Conservation (phyloP, 2,329 filamentous ascomycete genomes). For the Fusarium sulawesiense region DNA sequence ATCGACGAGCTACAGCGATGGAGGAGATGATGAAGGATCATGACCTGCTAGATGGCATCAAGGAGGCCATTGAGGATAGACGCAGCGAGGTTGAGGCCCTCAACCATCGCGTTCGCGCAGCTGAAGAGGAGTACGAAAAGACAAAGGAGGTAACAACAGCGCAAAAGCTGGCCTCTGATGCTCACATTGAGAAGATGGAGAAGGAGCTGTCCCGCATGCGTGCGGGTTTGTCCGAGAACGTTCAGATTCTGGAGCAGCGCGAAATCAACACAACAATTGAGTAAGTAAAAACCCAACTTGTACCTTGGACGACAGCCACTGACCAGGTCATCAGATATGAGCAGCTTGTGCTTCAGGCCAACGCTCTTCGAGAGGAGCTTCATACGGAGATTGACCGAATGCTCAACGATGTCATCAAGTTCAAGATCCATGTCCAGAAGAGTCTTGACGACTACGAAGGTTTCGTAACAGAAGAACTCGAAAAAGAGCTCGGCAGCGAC, state of each 20-base stretch:
- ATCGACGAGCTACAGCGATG: conserved; percentile 82
- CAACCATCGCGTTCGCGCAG: conserved; percentile 86
- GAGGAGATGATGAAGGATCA: conserved; percentile 95
- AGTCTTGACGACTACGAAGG: conserved; percentile 92
- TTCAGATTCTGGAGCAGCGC: conserved; percentile 91
- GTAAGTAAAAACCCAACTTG: conserved; percentile 62
- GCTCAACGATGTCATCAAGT: conserved; percentile 96
- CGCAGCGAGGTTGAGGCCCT: conserved; percentile 90
- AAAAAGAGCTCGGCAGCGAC: conserved; percentile 80
- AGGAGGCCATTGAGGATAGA: conserved; percentile 97
- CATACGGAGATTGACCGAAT: conserved; percentile 97
- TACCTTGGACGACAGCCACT: conserved; percentile 8
- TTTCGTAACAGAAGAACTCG: conserved; percentile 93
- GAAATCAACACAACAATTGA: conserved; percentile 98
- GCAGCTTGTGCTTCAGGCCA: conserved; percentile 86
- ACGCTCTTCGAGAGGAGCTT: conserved; percentile 91
- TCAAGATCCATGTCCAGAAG: conserved; percentile 97
- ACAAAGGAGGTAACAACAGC: conserved; percentile 87
- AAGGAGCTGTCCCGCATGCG: conserved; percentile 97
- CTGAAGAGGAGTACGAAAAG: conserved; percentile 93
- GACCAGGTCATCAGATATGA: conserved; percentile 73
- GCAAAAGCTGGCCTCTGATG: conserved; percentile 88
- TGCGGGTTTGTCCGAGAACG: conserved; percentile 81
- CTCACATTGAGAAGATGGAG: conserved; percentile 98
- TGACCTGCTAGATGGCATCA: conserved; percentile 92